Base-by-base conservation (phyloP, 371 early-diverging fungal species). In the Vairimorpha necatrix region DNA sequence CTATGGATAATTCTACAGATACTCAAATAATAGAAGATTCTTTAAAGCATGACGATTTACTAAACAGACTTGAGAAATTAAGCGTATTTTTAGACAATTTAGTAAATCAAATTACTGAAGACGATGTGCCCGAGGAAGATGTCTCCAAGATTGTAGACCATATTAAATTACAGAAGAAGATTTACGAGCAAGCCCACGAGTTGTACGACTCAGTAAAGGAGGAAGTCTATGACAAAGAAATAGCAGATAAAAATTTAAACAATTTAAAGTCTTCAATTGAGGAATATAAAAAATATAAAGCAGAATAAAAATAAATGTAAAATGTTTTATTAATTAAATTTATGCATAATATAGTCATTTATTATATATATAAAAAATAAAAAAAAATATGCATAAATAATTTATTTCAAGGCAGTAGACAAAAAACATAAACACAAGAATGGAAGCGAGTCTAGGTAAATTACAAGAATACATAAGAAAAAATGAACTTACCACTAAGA, bases 211-310 rank as follows among this genome's bases (percentile, higher is more conserved):
- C 7, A 13, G n/a, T 66, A 2, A 66, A 42, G 28, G 66, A 66
- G 18, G 66, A 66, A 46, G 26, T 42, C 2, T 33, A 34, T 20
- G 66, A 66, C 1, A 66, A 66, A 66, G 66, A 66, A 66, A 38
- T 22, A 26, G 66, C 66, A 46, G n/a, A 46, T 4, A 46, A 0
- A 24, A 38, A 11, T n/a, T 26, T 66, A 24, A 30, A 42, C 4
- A 38, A 11, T 20, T n/a, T 66, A 1, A 36, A 26, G 18, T 2
- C n/a, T 4, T 42, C 33, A 18, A 11, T 63, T n/a, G 18, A 63
- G 2, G 63, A 56, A 26, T 56, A 56, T 56, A 3, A 28, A 6
- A 22, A 63, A 63, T 63, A 36, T 36, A 63, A 36, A 63, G 24
- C 13, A 11, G 2, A n/a, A 22, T 36, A n/a, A 32, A 26, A 26